Percentiles rank a stretch among this genome's conserved stretches.
Evolutionary conservation across 805 yeast species (phyloP).

Genomic region (Torulaspora franciscae): DNA sequence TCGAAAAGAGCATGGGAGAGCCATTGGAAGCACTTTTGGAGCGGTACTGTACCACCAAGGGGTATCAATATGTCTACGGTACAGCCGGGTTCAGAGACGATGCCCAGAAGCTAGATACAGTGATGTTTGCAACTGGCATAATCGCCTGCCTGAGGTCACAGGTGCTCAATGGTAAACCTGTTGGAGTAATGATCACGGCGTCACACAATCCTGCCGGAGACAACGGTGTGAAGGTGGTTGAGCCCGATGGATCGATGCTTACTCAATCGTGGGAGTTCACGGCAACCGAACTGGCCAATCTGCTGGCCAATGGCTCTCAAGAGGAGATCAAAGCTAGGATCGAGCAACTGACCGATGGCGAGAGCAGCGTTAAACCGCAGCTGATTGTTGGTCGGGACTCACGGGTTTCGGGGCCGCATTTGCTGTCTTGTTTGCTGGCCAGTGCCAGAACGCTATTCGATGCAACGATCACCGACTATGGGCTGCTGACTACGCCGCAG

Average conservation of each 20-base stretch:
- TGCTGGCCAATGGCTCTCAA: conserved; percentile 36
- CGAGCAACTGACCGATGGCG: conserved; percentile 5
- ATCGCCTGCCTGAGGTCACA: conserved; percentile 82
- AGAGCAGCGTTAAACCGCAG: conserved; percentile 36
- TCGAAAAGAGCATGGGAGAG: background rate
- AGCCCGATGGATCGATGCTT: conserved; percentile 89
- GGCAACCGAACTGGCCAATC: conserved; percentile 77
- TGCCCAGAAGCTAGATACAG: conserved; percentile 67
- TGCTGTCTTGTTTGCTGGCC: conserved; percentile 41
- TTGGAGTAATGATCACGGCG: conserved; percentile 97
- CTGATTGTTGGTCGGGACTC: conserved; percentile 81
- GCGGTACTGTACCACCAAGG: conserved; percentile 41
- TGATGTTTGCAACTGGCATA: conserved; percentile 77
- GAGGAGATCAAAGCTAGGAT: conserved; percentile 4
- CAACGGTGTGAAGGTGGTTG: conserved; percentile 90
- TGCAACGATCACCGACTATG: conserved; percentile 49
- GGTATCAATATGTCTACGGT: conserved; percentile 62
- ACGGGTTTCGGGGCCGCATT: conserved; percentile 67
- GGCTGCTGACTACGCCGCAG: conserved; percentile 87
- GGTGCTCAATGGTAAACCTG: conserved; percentile 55
- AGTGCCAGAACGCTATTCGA: conserved; percentile 60
- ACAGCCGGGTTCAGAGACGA: conserved; percentile 93
- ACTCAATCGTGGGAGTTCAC: conserved; percentile 75
- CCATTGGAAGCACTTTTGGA: conserved; percentile 13
- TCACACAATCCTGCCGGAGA: conserved; percentile 91